These are phyloP conservation scores for Encephalitozoon cuniculi DNA, from an alignment of 371 early-diverging fungal species.

Conservation along the genomic window DNA sequence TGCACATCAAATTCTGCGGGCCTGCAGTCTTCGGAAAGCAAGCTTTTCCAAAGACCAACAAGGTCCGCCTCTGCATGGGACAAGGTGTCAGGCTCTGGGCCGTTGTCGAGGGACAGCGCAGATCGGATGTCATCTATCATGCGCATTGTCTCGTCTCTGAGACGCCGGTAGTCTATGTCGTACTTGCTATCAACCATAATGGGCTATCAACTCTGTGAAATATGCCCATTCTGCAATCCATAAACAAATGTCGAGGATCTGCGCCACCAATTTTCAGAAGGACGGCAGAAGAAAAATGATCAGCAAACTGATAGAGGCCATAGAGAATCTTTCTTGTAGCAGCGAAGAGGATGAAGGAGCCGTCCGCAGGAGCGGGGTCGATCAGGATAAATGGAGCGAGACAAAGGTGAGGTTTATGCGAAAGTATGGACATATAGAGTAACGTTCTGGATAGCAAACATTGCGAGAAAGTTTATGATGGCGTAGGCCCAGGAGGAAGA, in stretches of 20 bases:
- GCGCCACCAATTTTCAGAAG: neutral
- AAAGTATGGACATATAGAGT: constrained; percentile 28
- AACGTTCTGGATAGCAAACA: neutral
- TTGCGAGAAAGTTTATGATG: neutral
- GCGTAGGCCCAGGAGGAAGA: too few species aligned
- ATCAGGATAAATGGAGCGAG: constrained; percentile 21
- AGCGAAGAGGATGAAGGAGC: neutral
- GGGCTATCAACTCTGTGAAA: neutral
- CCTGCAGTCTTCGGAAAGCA: neutral
- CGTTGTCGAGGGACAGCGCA: neutral
- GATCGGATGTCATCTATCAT: neutral
- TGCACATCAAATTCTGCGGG: neutral
- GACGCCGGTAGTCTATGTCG: neutral
- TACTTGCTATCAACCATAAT: neutral
- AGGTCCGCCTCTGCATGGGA: neutral
- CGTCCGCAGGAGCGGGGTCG: neutral
- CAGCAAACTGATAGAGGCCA: neutral
- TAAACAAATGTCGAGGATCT: neutral
- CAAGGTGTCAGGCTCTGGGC: neutral
- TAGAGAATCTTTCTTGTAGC: neutral
- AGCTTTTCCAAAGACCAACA: neutral
- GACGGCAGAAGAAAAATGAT: neutral
- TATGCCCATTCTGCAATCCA: neutral
- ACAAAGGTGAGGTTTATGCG: constrained; percentile 21
- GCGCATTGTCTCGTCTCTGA: neutral